Conservation (phyloP, 2,329 filamentous ascomycete genomes). For the Hypoxylon sp. region DNA sequence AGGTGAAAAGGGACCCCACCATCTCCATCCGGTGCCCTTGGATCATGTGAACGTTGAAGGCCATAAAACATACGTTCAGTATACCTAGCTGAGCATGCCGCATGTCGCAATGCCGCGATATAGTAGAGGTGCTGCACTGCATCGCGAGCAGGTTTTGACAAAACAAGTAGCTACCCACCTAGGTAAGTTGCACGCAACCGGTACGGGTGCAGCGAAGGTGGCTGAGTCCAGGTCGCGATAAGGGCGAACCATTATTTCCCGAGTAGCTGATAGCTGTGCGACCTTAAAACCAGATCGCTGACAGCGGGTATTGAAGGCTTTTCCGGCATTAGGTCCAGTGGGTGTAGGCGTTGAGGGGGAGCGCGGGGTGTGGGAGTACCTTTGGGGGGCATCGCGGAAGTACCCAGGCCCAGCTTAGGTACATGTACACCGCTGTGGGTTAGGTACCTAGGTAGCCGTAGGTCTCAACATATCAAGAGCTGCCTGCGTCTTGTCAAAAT, state of each 20-base stretch:
- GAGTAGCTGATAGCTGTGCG: conserved; percentile 31
- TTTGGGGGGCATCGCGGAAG: neutral
- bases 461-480: neutral
- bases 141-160: conserved; percentile 20
- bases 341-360: conserved; percentile 7
- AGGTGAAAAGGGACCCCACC: conserved; percentile 23
- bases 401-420: conserved; percentile 1
- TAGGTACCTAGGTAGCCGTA: too few species aligned
- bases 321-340: conserved; percentile 1
- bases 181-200: conserved; percentile 22
- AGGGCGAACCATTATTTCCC: conserved; percentile 10
- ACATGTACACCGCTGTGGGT: conserved; percentile 2
- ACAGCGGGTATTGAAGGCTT: conserved; percentile 35
- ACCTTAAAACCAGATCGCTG: conserved; percentile 1
- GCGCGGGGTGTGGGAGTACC: conserved; percentile 29
- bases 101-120: neutral
- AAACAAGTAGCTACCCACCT: conserved; percentile 28
- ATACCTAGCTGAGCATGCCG: conserved; percentile 1
- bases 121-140: conserved; percentile 3
- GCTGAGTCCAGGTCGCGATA: conserved; percentile 18
- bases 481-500: neutral
- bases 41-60: conserved; percentile 32
- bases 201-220: conserved; percentile 10
- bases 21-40: conserved; percentile 20
- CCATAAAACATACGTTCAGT: conserved; percentile 11